A percentile compares a stretch with the other conserved stretches of the same genome.
phyloP scores from a whole-genome alignment of 148 eudicot species.

The Amaranthus hypochondriacus region DNA sequence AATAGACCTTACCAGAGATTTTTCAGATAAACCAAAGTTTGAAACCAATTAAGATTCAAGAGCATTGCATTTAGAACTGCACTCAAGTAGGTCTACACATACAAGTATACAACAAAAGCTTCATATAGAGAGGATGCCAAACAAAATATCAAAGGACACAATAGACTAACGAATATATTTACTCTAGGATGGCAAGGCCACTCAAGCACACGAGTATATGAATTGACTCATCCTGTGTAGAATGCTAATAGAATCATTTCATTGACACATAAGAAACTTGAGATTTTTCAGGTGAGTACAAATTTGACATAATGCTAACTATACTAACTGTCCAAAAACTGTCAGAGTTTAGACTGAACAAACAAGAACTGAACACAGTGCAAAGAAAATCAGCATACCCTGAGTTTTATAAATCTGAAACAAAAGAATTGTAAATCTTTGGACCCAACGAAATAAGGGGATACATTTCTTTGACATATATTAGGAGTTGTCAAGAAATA shows the following conservation, averaged over 20 bases:
- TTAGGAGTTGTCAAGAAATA: background rate
- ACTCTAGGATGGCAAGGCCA: background rate
- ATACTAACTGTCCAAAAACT: no score
- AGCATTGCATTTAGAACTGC: background rate
- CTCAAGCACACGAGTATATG: no score
- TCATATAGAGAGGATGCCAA: background rate
- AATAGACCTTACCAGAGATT: background rate
- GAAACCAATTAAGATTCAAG: background rate
- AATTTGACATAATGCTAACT: background rate
- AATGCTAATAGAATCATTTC: background rate
- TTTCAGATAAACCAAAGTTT: background rate
- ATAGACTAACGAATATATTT: background rate
- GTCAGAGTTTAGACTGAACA: background rate
- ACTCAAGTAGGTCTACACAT: background rate
- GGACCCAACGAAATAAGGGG: no score
- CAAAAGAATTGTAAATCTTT: no score
- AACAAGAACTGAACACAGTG: background rate
- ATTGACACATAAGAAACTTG: background rate
- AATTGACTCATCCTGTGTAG: background rate
- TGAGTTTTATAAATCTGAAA: conserved; percentile 63
- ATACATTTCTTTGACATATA: no score
- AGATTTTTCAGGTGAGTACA: no score
- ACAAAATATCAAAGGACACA: background rate
- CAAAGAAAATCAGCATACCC: conserved; percentile 39
- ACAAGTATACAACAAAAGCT: no score